Conservation (phyloP, 2,329 filamentous ascomycete species). For the Teratosphaeria gauchensis region DNA sequence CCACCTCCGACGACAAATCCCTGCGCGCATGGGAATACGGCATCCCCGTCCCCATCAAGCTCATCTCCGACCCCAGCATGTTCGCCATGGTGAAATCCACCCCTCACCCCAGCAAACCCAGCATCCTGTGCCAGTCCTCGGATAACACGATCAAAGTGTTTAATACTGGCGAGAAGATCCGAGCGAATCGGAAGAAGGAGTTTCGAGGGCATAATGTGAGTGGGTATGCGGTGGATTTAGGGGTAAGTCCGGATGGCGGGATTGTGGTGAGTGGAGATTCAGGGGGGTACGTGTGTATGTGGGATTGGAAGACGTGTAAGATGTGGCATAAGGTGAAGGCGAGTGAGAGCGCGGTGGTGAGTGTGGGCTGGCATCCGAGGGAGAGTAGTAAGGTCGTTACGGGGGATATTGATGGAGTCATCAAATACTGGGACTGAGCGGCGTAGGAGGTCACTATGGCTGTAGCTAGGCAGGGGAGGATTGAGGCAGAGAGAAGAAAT, state of each 20-base stretch:
- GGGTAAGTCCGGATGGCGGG: slow-evolving; percentile 82
- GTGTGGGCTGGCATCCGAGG: slow-evolving; percentile 91
- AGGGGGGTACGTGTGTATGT: slow-evolving; percentile 73
- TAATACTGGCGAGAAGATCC: slow-evolving; percentile 86
- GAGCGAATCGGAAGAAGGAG: slow-evolving; percentile 93
- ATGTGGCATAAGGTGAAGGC: slow-evolving; percentile 96
- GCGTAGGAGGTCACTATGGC: too few relatives aligned
- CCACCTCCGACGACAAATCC: slow-evolving; percentile 93
- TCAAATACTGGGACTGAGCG: slow-evolving; percentile 80
- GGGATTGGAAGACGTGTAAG: slow-evolving; percentile 99
- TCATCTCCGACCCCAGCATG: slow-evolving; percentile 96
- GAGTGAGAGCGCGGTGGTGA: slow-evolving; percentile 71
- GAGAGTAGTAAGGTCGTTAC: slow-evolving; percentile 91
- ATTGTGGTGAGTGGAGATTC: slow-evolving; percentile 82
- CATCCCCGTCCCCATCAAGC: slow-evolving; percentile 96
- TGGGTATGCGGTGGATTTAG: slow-evolving; percentile 83
- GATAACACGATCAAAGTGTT: slow-evolving; percentile 98
- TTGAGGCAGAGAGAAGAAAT: too few relatives aligned
- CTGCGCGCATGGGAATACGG: slow-evolving; percentile 97
- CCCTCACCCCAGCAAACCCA: slow-evolving; percentile 81
- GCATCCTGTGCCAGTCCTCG: slow-evolving; percentile 82
- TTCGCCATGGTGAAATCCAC: slow-evolving; percentile 84
- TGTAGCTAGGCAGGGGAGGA: too few relatives aligned
- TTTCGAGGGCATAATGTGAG: slow-evolving; percentile 95
- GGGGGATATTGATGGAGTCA: slow-evolving; percentile 76